Evolutionary conservation across 2,329 filamentous ascomycete genomes (phyloP).

Genomic region (Coniella lustricola): DNA sequence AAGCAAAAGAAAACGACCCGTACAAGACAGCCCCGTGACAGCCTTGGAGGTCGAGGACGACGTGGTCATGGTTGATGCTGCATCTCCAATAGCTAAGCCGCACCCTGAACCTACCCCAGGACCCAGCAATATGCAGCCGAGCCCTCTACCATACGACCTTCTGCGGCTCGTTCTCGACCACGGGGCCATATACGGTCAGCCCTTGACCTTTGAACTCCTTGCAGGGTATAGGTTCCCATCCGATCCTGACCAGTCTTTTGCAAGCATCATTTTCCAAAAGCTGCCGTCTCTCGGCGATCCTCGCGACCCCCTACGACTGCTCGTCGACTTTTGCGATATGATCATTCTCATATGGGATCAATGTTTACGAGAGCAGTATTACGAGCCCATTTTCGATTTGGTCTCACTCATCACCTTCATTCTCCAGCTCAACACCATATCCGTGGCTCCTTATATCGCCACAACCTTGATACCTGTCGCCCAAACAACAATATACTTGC

Average conservation of each 20-base stretch:
- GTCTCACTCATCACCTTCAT: conserved; percentile 58
- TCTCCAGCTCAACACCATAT: conserved; percentile 52
- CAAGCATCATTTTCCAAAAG: conserved; percentile 60
- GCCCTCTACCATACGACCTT: conserved; percentile 15
- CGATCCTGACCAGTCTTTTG: conserved; percentile 52
- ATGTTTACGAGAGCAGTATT: conserved; percentile 58
- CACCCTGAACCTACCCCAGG: conserved; percentile 1
- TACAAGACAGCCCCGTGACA: conserved; percentile 59
- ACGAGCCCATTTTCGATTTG: conserved; percentile 58
- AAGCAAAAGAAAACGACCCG: conserved; percentile 62
- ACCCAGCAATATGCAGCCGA: conserved; percentile 17
- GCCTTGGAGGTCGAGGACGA: conserved; percentile 48
- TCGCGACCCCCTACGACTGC: conserved; percentile 45
- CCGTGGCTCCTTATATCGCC: conserved; percentile 53
- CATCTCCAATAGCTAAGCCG: background rate
- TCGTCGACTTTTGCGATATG: conserved; percentile 57
- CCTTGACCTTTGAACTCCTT: conserved; percentile 61
- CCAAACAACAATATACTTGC: conserved; percentile 52
- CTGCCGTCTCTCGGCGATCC: conserved; percentile 51
- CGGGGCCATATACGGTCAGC: conserved; percentile 43
- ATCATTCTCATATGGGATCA: conserved; percentile 61
- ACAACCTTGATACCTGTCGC: conserved; percentile 48
- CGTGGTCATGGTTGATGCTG: conserved; percentile 21
- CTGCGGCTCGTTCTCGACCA: conserved; percentile 60
- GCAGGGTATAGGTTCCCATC: conserved; percentile 60